Evolutionary conservation across 2,329 filamentous ascomycete species (phyloP).

Genomic region (Penicillium sp.): DNA sequence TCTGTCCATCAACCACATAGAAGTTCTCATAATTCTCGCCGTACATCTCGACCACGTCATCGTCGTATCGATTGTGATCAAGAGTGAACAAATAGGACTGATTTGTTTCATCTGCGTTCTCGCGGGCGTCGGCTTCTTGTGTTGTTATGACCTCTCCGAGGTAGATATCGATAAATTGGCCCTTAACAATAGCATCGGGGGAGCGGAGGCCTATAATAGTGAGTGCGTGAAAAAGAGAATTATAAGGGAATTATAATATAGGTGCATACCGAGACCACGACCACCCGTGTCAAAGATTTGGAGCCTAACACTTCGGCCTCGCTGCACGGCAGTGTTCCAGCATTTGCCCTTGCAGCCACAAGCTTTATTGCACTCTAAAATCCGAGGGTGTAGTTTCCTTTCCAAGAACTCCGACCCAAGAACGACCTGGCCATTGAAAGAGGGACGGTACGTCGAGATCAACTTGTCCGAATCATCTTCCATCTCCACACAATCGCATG

Average conservation of each 20-base stretch:
- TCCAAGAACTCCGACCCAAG: constrained; percentile 31
- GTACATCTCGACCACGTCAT: constrained; percentile 20
- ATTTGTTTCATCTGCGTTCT: constrained; percentile 26
- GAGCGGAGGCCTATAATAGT: constrained; percentile 38
- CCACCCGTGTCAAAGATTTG: constrained; percentile 43
- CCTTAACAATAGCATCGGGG: constrained; percentile 33
- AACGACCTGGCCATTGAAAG: constrained; percentile 19
- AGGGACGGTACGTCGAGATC: constrained; percentile 32
- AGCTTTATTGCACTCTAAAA: constrained; percentile 39
- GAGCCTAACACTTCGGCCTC: constrained; percentile 37
- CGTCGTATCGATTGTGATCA: constrained; percentile 25
- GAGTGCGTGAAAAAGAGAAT: constrained; percentile 3
- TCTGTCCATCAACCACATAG: constrained; percentile 44
- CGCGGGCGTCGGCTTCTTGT: constrained; percentile 36
- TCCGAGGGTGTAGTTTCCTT: constrained; percentile 30
- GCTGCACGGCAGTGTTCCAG: constrained; percentile 42
- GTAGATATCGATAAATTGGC: constrained; percentile 46
- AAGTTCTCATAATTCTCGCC: constrained; percentile 21
- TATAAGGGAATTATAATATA: not conserved
- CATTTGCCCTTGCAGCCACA: constrained; percentile 37
- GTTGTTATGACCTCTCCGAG: constrained; percentile 44
- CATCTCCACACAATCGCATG: constrained; percentile 30
- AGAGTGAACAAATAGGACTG: constrained; percentile 44
- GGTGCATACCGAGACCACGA: constrained; percentile 40
- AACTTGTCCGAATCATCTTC: constrained; percentile 28